Evolutionary conservation across 257 asterid species (phyloP).

Genomic region (Striga asiatica): DNA sequence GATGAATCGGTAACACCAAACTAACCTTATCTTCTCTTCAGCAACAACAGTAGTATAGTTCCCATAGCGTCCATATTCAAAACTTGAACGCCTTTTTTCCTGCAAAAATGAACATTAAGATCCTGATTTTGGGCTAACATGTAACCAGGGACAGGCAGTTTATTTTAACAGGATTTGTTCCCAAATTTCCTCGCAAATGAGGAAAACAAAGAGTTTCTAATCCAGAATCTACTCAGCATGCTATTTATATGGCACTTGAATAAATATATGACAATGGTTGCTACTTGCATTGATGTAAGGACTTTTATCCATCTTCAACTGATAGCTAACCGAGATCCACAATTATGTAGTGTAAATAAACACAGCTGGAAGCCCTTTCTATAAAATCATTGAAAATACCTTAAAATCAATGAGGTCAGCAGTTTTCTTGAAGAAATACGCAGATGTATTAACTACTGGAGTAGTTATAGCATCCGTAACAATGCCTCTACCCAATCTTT

Average conservation of each 20-base stretch:
- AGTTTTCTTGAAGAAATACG: conserved; percentile 82
- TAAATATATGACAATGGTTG: background rate
- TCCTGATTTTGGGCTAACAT: background rate
- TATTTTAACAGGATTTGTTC: background rate
- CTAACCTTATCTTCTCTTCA: conserved; percentile 82
- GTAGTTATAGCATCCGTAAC: conserved; percentile 84
- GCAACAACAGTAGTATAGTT: conserved; percentile 75
- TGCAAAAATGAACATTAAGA: conserved; percentile 23
- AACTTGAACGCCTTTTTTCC: conserved; percentile 76
- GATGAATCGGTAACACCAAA: background rate
- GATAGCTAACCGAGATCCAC: background rate
- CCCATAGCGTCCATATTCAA: conserved; percentile 91
- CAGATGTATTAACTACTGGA: conserved; percentile 86
- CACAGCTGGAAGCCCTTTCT: background rate
- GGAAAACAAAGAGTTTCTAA: too few relatives aligned
- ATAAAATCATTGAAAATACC: conserved; percentile 29
- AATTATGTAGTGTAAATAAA: background rate
- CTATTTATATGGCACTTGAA: too few relatives aligned
- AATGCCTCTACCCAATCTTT: conserved; percentile 78
- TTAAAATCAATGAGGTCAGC: conserved; percentile 80
- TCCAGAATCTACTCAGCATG: too few relatives aligned
- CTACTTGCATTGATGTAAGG: background rate
- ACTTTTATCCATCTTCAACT: background rate
- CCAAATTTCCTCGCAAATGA: too few relatives aligned
- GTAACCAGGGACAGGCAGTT: background rate